Conservation (phyloP, 2,329 filamentous ascomycete genomes). For the Alternaria brassicicola region DNA sequence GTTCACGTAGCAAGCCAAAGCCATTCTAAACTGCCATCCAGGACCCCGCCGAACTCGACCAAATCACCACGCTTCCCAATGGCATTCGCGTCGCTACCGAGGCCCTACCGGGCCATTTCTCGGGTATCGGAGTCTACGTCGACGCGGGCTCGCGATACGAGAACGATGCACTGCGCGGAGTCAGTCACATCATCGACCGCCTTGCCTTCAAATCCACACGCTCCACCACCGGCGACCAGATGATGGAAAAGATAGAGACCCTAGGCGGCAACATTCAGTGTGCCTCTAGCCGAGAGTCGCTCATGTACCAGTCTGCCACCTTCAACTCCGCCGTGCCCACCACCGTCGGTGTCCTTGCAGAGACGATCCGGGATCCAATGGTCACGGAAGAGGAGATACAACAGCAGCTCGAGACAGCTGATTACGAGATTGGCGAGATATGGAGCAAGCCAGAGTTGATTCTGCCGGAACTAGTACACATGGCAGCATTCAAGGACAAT, state of each 20-base stretch:
- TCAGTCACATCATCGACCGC: conserved; percentile 95
- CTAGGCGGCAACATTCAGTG: conserved; percentile 97
- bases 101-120: conserved; percentile 90
- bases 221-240: conserved; percentile 74
- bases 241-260: conserved; percentile 85
- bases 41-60: conserved; percentile 86
- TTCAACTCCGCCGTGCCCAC: conserved; percentile 91
- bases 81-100: conserved; percentile 94
- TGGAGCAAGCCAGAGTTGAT: conserved; percentile 98
- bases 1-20: conserved; percentile 2
- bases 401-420: conserved; percentile 86
- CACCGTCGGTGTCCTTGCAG: conserved; percentile 83
- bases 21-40: conserved; percentile 41
- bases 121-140: conserved; percentile 93
- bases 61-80: conserved; percentile 87
- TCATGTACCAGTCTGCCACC: conserved; percentile 99
- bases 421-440: conserved; percentile 96
- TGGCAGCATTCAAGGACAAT: conserved; percentile 94
- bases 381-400: conserved; percentile 87
- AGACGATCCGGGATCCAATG: conserved; percentile 85
- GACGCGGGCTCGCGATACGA: conserved; percentile 96
- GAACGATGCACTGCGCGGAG: conserved; percentile 79
- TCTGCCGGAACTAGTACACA: conserved; percentile 91
- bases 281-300: conserved; percentile 88
- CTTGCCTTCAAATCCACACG: conserved; percentile 91